Evolutionary conservation across 2,329 filamentous ascomycete genomes (phyloP).

Genomic region (Moelleriella libera): DNA sequence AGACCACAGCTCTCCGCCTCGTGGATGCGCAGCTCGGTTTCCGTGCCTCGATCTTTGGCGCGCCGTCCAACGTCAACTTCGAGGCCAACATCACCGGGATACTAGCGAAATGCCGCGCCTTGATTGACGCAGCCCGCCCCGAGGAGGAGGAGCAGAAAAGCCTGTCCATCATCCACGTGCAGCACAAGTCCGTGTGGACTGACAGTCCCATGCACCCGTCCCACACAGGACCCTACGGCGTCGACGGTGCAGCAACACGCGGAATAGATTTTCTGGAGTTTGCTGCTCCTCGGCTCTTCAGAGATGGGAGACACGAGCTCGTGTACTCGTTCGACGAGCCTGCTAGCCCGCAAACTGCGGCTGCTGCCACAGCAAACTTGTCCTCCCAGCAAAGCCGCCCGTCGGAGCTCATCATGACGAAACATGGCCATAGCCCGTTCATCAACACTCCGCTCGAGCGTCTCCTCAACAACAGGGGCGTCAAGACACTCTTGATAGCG

Average conservation of each 20-base stretch:
- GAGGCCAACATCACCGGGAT: conserved; percentile 3
- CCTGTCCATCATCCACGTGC: conserved; percentile 5
- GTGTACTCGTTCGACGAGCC: conserved; percentile 1
- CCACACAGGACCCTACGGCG: conserved; percentile 4
- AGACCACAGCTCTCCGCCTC: conserved; percentile 6
- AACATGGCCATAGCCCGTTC: conserved; percentile 3
- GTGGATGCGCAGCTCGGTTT: conserved; percentile 7
- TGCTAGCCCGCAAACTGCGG: not conserved
- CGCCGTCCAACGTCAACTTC: conserved; percentile 1
- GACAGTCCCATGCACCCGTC: conserved; percentile 2
- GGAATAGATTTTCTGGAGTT: conserved; percentile 5
- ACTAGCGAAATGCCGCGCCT: conserved; percentile 1
- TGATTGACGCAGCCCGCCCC: not conserved
- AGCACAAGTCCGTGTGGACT: conserved; percentile 4
- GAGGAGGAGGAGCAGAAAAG: not conserved
- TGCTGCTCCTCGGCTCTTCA: conserved; percentile 2
- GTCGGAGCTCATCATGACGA: not conserved
- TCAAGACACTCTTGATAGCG: conserved; percentile 4
- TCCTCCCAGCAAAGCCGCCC: not conserved
- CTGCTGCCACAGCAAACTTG: too few relatives aligned
- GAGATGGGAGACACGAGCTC: not conserved
- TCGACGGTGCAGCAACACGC: conserved; percentile 4
- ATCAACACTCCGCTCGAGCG: conserved; percentile 4
- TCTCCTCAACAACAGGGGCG: conserved; percentile 2
- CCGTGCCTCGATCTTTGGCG: conserved; percentile 1